Evolutionary conservation across 345 rosid species (phyloP).

Genomic region (Aquilaria yunnanensis): DNA sequence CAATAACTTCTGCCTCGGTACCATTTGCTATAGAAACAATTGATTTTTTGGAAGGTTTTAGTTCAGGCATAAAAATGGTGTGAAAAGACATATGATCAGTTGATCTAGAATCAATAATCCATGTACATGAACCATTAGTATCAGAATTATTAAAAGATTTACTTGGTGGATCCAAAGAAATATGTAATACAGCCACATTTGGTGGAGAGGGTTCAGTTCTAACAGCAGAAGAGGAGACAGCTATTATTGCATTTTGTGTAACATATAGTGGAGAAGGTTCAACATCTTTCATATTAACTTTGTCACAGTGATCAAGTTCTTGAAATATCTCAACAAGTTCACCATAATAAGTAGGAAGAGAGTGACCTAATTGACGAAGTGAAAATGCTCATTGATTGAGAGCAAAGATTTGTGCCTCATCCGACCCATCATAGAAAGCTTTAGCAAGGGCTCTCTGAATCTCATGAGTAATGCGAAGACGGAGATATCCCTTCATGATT

Average conservation of each 20-base stretch:
- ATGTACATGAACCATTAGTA: neutral
- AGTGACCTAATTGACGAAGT: neutral
- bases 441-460: neutral
- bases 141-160: neutral
- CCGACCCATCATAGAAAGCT: slow-evolving; percentile 1
- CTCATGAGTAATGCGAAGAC: neutral
- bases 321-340: neutral
- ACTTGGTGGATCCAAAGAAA: neutral
- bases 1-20: too few relatives aligned
- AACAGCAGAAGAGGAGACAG: too few relatives aligned
- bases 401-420: neutral
- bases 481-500: slow-evolving; percentile 2
- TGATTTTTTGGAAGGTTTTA: too few relatives aligned
- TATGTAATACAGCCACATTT: neutral
- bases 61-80: too few relatives aligned
- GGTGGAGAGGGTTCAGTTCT: too few relatives aligned
- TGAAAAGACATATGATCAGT: neutral
- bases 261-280: too few relatives aligned
- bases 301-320: slow-evolving; percentile 3
- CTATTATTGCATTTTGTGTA: too few relatives aligned
- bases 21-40: too few relatives aligned
- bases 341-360: neutral
- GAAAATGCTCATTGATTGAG: neutral
- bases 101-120: slow-evolving; percentile 8
- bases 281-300: neutral